Evolutionary conservation across 2,329 filamentous ascomycete species (phyloP), one percentile per base, ranked within the genome.

Genomic region (Botrytis medusae): DNA sequence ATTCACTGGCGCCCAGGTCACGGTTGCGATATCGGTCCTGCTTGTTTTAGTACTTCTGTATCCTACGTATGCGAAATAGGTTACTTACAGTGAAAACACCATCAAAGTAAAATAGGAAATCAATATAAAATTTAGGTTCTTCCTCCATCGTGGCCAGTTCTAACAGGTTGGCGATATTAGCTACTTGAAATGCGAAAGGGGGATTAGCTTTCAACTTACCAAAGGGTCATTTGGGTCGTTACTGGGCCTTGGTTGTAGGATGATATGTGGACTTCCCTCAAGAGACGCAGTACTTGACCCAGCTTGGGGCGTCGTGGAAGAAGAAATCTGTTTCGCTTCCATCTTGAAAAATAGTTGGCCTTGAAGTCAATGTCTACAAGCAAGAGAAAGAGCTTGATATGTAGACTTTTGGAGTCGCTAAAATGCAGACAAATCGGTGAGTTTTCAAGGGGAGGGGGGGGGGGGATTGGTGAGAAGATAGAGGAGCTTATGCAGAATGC

Each of bases 171-270:
- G 18, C 2, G 14, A 2, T 2, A 57, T 57, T 32, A 57, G 51
- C n/a, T 29, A 57, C 51, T 57, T 29, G 6, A 2, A 3, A 18
- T 32, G 3, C 0, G 16, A 1, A 57, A 25, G 3, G 0, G 4
- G 51, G 14, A 8, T 29, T 29, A 57, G 51, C n/a, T 4, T 57
- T 18, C 14, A 57, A 57, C 51, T 29, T 14, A 57, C 51, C 2
- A 57, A n/a, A 29, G 51, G 51, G 14, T 57, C 51, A 9, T 57
- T 57, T 57, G 51, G 51, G n/a, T 57, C 51, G n/a, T 29, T 57
- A 4, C 51, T 57, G 2, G 51, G 51, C n/a, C 51, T 29, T 57
- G 51, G 51, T 29, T 57, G 51, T 14, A 57, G 7, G 14, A 57
- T 29, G 8, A 57, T 2, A 18, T 29, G 51, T 57, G 51, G 1